phyloP scores from a whole-genome alignment of 495 filamentous ascomycete species.

The Hypoxylon rickii region DNA sequence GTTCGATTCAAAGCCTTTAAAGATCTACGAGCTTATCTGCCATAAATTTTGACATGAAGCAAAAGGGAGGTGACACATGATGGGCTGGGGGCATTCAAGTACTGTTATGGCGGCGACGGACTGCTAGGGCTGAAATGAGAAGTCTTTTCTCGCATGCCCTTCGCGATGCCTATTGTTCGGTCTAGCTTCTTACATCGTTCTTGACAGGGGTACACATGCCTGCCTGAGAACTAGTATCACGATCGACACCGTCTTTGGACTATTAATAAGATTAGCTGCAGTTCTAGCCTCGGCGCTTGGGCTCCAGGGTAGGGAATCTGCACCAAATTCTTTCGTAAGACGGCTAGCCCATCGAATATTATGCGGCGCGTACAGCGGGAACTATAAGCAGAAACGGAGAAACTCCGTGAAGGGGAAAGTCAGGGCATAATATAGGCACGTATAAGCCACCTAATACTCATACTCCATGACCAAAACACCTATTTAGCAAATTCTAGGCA shows the following conservation, averaged over 20 bases:
- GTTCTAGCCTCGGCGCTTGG: conserved; percentile 7
- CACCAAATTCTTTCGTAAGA: conserved; percentile 11
- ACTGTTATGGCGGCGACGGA: background rate
- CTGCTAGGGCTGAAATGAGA: background rate
- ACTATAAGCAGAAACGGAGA: no score
- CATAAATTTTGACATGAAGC: background rate
- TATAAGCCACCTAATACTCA: no score
- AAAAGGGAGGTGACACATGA: no score
- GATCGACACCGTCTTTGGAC: conserved; percentile 1
- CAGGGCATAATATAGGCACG: no score
- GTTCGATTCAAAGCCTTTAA: background rate
- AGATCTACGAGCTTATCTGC: background rate
- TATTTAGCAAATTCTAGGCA: background rate
- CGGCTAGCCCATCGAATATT: background rate
- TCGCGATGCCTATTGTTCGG: no score
- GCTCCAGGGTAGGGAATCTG: conserved; percentile 7
- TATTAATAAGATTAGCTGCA: conserved; percentile 17
- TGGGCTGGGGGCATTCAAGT: background rate
- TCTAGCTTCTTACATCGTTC: background rate
- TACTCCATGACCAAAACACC: no score
- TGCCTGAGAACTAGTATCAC: background rate
- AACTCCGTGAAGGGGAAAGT: no score
- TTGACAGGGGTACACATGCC: background rate
- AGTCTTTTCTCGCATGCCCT: background rate
- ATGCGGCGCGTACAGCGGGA: no score